Base-by-base conservation (phyloP, 768 basidiomycete species). In the Tubosaeta sp. region DNA sequence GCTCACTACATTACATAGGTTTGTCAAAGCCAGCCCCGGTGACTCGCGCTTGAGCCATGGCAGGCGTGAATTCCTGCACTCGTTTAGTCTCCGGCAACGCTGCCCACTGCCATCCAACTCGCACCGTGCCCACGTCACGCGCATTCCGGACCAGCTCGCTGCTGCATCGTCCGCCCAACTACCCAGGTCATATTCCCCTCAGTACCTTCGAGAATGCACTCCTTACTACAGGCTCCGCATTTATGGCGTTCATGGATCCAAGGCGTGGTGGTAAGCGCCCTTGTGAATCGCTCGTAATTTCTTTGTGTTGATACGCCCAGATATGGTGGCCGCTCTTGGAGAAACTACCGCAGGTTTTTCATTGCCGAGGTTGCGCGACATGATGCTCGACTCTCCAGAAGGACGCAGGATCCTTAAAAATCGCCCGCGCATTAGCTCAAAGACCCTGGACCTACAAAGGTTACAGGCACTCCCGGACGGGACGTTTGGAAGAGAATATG, bases 321-420 rank as follows among this genome's bases (percentile, higher is more conserved):
- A 99, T 68, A 92, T 99, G 86, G 81, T 98, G 36, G 94, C 96
- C 11, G 88, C 91, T 5, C 78, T 97, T 9, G 92, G 91, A 21
- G 96, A 97, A 70, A 92, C 92, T 1, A 94, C 95, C 1, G 89
- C 93, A 6, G 86, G 89, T 3, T 76, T 82, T 0, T 82, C 84
- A 48, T 76, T 98, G 36, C 84, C 89, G 6, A 75, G 77, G 42
- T 71, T 96, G 43, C 83, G 90, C 29, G 86, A 90, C 56, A 64
- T 66, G 31, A 91, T 97, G 88, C 78, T 89, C 2, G 76, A 76
- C 30, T 84, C 85, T 60, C 68, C 81, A 3, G 93, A 96, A 70
- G 96, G 95, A 5, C 79, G 94, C 21, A 75, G 76, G 54, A 86
- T 99, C 40, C 75, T 98, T 49, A 85, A 82, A 62, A 83, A 94